A percentile compares a stretch with the other conserved stretches of the same genome.
These are phyloP conservation scores for Dactylellina cionopaga DNA, from an alignment of 2,329 filamentous ascomycete species.

Conservation along the genomic window DNA sequence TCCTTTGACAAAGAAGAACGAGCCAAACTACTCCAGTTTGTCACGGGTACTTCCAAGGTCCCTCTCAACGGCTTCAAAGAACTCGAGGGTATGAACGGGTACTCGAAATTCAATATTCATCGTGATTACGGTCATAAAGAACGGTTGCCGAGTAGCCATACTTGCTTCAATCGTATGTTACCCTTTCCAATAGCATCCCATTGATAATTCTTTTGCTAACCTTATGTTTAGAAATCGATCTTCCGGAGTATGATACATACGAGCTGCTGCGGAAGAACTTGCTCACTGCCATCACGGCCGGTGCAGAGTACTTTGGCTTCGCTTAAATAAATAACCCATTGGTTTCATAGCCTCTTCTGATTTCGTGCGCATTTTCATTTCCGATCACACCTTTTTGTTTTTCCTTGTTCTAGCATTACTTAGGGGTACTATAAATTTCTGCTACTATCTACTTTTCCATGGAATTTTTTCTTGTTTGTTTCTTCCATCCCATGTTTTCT, in stretches of 20 bases:
- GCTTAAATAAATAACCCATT: constrained; percentile 70
- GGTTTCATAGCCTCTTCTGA: neutral
- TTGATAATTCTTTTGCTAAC: constrained; percentile 59
- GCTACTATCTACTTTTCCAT: constrained; percentile 29
- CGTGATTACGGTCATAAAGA: constrained; percentile 97
- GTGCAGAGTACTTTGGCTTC: constrained; percentile 97
- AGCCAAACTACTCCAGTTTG: constrained; percentile 95
- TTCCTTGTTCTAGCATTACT: constrained; percentile 39
- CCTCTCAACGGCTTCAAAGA: constrained; percentile 99
- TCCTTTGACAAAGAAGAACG: constrained; percentile 99
- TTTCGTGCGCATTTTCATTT: neutral
- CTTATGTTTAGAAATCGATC: constrained; percentile 75
- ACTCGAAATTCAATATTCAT: constrained; percentile 98
- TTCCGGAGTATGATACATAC: constrained; percentile 98
- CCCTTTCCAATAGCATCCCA: neutral
- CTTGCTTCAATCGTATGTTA: constrained; percentile 95
- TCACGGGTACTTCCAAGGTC: constrained; percentile 97
- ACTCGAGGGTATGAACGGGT: constrained; percentile 98
- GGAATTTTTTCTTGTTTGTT: neutral
- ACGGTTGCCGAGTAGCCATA: constrained; percentile 93
- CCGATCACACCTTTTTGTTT: constrained; percentile 7
- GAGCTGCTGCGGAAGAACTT: constrained; percentile 86
- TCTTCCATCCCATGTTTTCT: constrained; percentile 11
- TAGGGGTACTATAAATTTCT: constrained; percentile 53
- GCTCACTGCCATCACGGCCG: constrained; percentile 95